Evolutionary conservation across 192 early-diverging fungal genomes (phyloP).

Genomic region (Mortierella antarctica): DNA sequence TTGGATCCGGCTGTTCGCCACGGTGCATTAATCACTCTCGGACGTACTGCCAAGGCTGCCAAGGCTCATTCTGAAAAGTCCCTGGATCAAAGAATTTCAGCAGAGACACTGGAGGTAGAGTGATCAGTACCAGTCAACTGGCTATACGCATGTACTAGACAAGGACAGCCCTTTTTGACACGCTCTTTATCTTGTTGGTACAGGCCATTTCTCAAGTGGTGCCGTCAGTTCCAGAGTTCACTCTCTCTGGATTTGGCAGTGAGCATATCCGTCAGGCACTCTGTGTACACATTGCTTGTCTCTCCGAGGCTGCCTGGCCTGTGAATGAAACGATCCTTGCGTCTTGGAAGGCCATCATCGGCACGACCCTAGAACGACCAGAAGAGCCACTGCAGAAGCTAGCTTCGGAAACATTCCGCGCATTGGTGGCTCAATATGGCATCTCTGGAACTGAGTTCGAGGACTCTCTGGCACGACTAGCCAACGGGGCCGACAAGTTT

Average conservation of each 20-base stretch:
- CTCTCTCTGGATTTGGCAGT: conserved; percentile 69
- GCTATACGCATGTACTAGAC: neutral
- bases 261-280: conserved; percentile 65
- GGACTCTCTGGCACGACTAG: conserved; percentile 40
- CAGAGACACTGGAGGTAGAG: conserved; percentile 19
- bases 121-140: neutral
- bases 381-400: conserved; percentile 73
- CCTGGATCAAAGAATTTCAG: conserved; percentile 20
- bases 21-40: conserved; percentile 39
- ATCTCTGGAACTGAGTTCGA: conserved; percentile 53
- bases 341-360: conserved; percentile 65
- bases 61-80: conserved; percentile 17
- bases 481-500: conserved; percentile 54
- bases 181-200: neutral
- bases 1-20: conserved; percentile 41
- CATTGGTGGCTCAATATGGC: conserved; percentile 55
- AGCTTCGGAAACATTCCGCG: conserved; percentile 60
- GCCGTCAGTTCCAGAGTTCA: conserved; percentile 45
- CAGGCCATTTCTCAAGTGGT: conserved; percentile 56
- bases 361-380: conserved; percentile 66
- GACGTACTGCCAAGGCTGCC: conserved; percentile 36
- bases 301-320: conserved; percentile 59
- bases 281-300: conserved; percentile 61
- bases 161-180: neutral
- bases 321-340: conserved; percentile 20